Evolutionary conservation across 495 filamentous ascomycete species (phyloP).

Genomic region (Penicillium ucsense): DNA sequence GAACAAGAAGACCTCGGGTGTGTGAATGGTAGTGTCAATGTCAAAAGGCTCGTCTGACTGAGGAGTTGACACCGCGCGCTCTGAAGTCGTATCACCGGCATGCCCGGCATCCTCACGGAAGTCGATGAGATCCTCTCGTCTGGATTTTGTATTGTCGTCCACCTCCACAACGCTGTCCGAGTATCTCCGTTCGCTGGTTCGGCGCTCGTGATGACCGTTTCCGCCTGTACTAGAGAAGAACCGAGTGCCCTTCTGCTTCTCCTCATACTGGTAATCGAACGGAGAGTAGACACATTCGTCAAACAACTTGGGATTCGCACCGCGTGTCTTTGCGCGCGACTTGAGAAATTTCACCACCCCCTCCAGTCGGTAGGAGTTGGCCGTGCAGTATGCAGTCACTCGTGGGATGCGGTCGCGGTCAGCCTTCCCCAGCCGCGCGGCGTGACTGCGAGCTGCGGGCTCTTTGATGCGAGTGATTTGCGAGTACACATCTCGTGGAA

Average conservation of each 20-base stretch:
- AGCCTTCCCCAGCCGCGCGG: conserved; percentile 84
- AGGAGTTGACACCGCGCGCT: conserved; percentile 14
- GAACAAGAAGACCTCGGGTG: conserved; percentile 89
- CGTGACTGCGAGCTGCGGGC: conserved; percentile 84
- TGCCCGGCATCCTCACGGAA: conserved; percentile 33
- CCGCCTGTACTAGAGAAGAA: conserved; percentile 12
- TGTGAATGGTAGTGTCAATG: conserved; percentile 65
- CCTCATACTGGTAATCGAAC: conserved; percentile 58
- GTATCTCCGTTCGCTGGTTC: conserved; percentile 49
- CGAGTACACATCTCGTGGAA: conserved; percentile 89
- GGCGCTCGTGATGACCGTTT: conserved; percentile 26
- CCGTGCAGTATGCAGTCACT: conserved; percentile 94
- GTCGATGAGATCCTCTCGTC: conserved; percentile 47
- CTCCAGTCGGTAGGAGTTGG: conserved; percentile 80
- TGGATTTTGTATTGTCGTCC: conserved; percentile 37
- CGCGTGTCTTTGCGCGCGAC: conserved; percentile 59
- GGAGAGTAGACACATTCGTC: conserved; percentile 97
- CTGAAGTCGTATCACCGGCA: conserved; percentile 15
- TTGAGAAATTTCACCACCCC: conserved; percentile 83
- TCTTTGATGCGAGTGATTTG: conserved; percentile 96
- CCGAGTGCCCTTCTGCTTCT: conserved; percentile 25
- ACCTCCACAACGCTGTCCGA: conserved; percentile 54
- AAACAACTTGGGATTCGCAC: conserved; percentile 78
- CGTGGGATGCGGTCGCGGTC: conserved; percentile 79
- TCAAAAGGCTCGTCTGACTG: conserved; percentile 23